These are phyloP conservation scores for Hyphopichia wangnamkhiaoensis DNA, from an alignment of 1,139 yeast species.

Conservation along the genomic window DNA sequence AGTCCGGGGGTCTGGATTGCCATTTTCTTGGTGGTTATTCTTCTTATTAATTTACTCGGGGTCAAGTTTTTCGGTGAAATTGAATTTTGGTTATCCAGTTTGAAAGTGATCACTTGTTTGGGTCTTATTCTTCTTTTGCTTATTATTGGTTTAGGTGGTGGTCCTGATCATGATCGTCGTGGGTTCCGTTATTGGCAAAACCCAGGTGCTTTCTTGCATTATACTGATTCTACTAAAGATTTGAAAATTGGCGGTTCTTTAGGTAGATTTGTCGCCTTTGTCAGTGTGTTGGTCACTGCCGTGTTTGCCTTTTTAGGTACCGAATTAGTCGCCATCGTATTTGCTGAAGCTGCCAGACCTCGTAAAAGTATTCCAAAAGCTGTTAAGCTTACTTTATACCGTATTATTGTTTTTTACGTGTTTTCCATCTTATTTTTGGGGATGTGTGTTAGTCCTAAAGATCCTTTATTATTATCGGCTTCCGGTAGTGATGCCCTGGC, in stretches of 20 bases:
- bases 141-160: constrained; percentile 57
- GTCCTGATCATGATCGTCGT: constrained; percentile 58
- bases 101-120: constrained; percentile 59
- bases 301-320: constrained; percentile 67
- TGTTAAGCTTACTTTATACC: constrained; percentile 71
- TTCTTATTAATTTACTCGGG: constrained; percentile 62
- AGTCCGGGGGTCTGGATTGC: constrained; percentile 65
- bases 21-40: constrained; percentile 37
- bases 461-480: constrained; percentile 45
- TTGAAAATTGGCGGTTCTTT: constrained; percentile 26
- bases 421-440: constrained; percentile 68
- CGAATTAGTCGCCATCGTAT: constrained; percentile 62
- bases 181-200: constrained; percentile 69
- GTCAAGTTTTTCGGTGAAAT: constrained; percentile 63
- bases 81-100: constrained; percentile 64
- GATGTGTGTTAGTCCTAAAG: constrained; percentile 73
- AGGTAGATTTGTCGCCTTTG: constrained; percentile 55
- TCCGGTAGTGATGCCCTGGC: constrained; percentile 62
- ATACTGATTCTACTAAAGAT: constrained; percentile 24
- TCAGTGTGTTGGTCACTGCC: constrained; percentile 58
- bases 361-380: constrained; percentile 77
- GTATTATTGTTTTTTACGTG: constrained; percentile 71
- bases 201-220: constrained; percentile 63
- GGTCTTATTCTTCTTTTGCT: constrained; percentile 53
- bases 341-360: constrained; percentile 78